Conservation (phyloP, 2,329 filamentous ascomycete genomes). For the Setomelanomma holmii region DNA sequence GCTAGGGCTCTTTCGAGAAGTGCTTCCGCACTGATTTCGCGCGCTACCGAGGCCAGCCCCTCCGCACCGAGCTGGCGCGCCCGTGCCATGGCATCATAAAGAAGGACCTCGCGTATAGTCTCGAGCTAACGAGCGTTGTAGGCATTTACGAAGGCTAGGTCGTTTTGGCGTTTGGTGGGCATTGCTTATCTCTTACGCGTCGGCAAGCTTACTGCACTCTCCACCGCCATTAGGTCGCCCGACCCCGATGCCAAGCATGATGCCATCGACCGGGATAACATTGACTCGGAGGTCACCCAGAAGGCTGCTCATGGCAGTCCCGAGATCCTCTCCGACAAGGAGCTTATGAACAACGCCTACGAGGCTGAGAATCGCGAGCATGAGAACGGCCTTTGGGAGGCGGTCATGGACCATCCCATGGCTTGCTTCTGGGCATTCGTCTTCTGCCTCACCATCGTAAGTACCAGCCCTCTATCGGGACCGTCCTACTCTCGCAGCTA, state of each 20-base stretch:
- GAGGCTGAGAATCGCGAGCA: constrained; percentile 64
- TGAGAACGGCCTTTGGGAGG: constrained; percentile 57
- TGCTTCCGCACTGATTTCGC: too few relatives aligned
- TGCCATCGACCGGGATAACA: constrained; percentile 11
- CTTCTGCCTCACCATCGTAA: constrained; percentile 63
- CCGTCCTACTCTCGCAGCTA: neutral
- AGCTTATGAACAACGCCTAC: constrained; percentile 52
- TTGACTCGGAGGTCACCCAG: neutral
- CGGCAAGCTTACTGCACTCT: neutral
- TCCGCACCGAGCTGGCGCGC: neutral
- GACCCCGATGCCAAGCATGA: neutral
- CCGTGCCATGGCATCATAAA: neutral
- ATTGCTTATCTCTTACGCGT: neutral
- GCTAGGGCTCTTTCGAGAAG: neutral
- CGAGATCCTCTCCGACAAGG: constrained; percentile 30
- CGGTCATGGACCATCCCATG: constrained; percentile 59
- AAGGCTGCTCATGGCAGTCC: constrained; percentile 1
- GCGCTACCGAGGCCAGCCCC: too few relatives aligned
- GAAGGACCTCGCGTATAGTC: neutral
- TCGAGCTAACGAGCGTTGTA: neutral
- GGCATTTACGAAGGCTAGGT: neutral
- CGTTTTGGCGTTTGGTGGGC: neutral
- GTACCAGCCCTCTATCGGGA: too few relatives aligned
- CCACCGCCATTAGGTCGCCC: neutral
- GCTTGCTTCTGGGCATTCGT: constrained; percentile 63